Percentiles rank a stretch among this genome's conserved stretches.
phyloP scores from a whole-genome alignment of 352 stramenopile species.

The Pythium vanterpoolii region DNA sequence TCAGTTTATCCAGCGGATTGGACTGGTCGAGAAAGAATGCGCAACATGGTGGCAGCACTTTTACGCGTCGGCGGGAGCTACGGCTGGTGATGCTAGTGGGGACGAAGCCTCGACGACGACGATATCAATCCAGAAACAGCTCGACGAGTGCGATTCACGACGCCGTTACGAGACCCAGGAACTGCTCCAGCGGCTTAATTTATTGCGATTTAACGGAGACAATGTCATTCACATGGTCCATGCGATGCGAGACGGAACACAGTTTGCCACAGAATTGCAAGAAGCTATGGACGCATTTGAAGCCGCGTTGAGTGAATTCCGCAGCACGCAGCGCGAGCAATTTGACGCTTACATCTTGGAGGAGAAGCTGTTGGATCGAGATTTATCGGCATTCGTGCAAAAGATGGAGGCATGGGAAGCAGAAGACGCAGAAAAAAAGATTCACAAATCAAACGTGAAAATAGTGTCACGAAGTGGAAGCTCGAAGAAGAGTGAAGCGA shows the following conservation, averaged over 20 bases:
- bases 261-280: slow-evolving; percentile 49
- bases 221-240: slow-evolving; percentile 40
- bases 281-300: slow-evolving; percentile 54
- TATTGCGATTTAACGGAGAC: slow-evolving; percentile 28
- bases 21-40: slow-evolving; percentile 56
- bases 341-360: slow-evolving; percentile 50
- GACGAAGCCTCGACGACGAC: slow-evolving; percentile 10
- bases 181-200: slow-evolving; percentile 35
- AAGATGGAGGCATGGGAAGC: slow-evolving; percentile 46
- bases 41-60: slow-evolving; percentile 43
- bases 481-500: background rate
- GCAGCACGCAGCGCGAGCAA: slow-evolving; percentile 27
- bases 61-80: slow-evolving; percentile 31
- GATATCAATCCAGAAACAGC: slow-evolving; percentile 38
- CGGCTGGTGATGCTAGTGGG: background rate
- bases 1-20: slow-evolving; percentile 37
- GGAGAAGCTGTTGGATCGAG: slow-evolving; percentile 57
- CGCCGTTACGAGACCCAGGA: slow-evolving; percentile 28
- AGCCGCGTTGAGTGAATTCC: slow-evolving; percentile 36
- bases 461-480: background rate
- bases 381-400: slow-evolving; percentile 36
- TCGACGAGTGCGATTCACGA: slow-evolving; percentile 32
- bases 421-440: slow-evolving; percentile 12
- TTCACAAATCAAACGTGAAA: background rate
- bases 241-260: slow-evolving; percentile 40